Evolutionary conservation across 495 filamentous ascomycete genomes (phyloP).

Genomic region (Achaetomiella virescens): DNA sequence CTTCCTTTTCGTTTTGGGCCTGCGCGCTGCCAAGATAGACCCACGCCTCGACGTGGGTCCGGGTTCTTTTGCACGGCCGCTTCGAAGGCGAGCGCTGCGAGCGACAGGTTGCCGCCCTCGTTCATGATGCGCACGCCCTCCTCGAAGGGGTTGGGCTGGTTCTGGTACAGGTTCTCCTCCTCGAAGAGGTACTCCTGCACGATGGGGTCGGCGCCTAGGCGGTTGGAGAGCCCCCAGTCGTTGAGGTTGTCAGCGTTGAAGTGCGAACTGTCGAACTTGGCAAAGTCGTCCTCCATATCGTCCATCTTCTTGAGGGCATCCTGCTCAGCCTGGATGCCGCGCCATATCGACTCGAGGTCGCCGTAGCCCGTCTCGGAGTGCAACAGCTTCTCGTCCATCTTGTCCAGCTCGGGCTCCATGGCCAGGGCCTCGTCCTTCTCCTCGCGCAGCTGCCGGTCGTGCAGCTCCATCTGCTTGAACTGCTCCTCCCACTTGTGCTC

Average conservation of each 20-base stretch:
- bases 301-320: constrained; percentile 62
- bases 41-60: constrained; percentile 86
- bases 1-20: constrained; percentile 97
- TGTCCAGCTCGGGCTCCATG: constrained; percentile 83
- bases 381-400: constrained; percentile 61
- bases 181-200: constrained; percentile 92
- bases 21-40: constrained; percentile 82
- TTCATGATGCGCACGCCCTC: constrained; percentile 88
- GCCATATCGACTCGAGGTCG: constrained; percentile 87
- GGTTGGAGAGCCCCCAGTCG: constrained; percentile 40
- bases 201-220: constrained; percentile 56
- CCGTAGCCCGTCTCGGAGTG: constrained; percentile 58
- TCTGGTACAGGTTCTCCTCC: constrained; percentile 79
- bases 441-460: constrained; percentile 48
- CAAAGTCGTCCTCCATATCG: constrained; percentile 54
- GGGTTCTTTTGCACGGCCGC: constrained; percentile 87
- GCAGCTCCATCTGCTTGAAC: constrained; percentile 80
- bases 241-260: constrained; percentile 68
- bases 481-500: constrained; percentile 94
- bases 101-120: constrained; percentile 85
- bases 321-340: constrained; percentile 76
- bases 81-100: constrained; percentile 95
- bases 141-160: constrained; percentile 71
- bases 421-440: constrained; percentile 60
- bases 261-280: constrained; percentile 61